phyloP scores from a whole-genome alignment of 2,329 filamentous ascomycete genomes.

The Hypoxylon sp. region DNA sequence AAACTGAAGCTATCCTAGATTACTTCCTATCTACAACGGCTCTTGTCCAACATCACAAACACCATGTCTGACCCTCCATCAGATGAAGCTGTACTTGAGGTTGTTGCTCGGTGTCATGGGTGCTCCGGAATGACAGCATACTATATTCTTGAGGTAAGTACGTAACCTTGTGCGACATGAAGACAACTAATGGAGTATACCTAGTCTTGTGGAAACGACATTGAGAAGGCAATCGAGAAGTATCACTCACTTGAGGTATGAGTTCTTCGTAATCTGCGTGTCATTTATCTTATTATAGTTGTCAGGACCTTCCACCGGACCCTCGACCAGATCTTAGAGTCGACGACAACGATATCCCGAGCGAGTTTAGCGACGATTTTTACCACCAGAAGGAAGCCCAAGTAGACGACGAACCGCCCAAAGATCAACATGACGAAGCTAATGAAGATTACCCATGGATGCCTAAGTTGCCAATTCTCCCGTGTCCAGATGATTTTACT shows the following conservation, averaged over 20 bases:
- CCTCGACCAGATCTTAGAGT: slow-evolving; percentile 19
- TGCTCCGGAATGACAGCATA: slow-evolving; percentile 24
- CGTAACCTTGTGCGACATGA: neutral
- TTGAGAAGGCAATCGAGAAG: slow-evolving; percentile 18
- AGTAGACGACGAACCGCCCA: neutral
- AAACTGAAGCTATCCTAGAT: neutral
- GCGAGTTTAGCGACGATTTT: neutral
- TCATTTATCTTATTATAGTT: neutral
- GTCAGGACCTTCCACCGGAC: slow-evolving; percentile 12
- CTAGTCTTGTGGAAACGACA: slow-evolving; percentile 25
- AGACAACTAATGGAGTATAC: slow-evolving; percentile 16
- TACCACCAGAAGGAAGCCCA: slow-evolving; percentile 2
- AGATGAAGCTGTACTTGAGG: slow-evolving; percentile 8
- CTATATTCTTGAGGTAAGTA: slow-evolving; percentile 13
- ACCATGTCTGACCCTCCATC: slow-evolving; percentile 1
- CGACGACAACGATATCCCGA: slow-evolving; percentile 8
- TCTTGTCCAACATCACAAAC: neutral
- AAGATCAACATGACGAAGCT: neutral
- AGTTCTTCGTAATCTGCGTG: neutral
- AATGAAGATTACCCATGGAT: slow-evolving; percentile 18
- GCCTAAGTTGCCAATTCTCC: slow-evolving; percentile 22
- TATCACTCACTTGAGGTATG: slow-evolving; percentile 27
- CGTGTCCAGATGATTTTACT: slow-evolving; percentile 6
- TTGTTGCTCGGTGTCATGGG: slow-evolving; percentile 12
- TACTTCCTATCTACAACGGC: neutral